phyloP scores from a whole-genome alignment of 192 early-diverging fungal species.

The Backusella tuberculispora region DNA sequence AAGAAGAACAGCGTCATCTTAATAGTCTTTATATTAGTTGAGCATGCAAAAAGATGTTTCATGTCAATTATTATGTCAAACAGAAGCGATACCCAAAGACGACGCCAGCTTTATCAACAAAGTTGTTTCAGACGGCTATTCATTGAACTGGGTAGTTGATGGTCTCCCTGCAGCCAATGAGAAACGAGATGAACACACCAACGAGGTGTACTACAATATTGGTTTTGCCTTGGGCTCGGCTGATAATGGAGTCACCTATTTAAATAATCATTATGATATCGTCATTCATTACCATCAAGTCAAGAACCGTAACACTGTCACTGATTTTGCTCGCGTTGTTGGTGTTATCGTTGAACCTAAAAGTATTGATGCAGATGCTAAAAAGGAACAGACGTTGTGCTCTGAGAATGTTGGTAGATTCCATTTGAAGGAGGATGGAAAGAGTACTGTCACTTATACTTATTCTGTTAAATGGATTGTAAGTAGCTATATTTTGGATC shows the following conservation, averaged over 20 bases:
- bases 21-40: slow-evolving; percentile 44
- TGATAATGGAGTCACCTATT: slow-evolving; percentile 33
- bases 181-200: slow-evolving; percentile 56
- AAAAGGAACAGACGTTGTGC: slow-evolving; percentile 36
- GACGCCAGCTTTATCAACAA: slow-evolving; percentile 89
- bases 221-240: slow-evolving; percentile 79
- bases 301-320: slow-evolving; percentile 48
- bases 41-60: slow-evolving; percentile 58
- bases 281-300: slow-evolving; percentile 76
- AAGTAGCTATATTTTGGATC: slow-evolving; percentile 18
- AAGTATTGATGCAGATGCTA: slow-evolving; percentile 51
- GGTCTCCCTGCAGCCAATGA: slow-evolving; percentile 82
- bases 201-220: slow-evolving; percentile 63
- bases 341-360: slow-evolving; percentile 80
- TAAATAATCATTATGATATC: slow-evolving; percentile 93
- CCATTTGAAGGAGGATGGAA: slow-evolving; percentile 53
- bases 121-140: slow-evolving; percentile 77
- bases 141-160: slow-evolving; percentile 88
- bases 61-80: slow-evolving; percentile 72
- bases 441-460: slow-evolving; percentile 58
- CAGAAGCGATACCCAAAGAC: slow-evolving; percentile 56
- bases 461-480: slow-evolving; percentile 68
- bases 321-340: slow-evolving; percentile 78
- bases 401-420: slow-evolving; percentile 41
- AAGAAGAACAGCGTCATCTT: not conserved